phyloP scores from a whole-genome alignment of 164 flowering plant genomes.

The Tetrastigma voinierianum region DNA sequence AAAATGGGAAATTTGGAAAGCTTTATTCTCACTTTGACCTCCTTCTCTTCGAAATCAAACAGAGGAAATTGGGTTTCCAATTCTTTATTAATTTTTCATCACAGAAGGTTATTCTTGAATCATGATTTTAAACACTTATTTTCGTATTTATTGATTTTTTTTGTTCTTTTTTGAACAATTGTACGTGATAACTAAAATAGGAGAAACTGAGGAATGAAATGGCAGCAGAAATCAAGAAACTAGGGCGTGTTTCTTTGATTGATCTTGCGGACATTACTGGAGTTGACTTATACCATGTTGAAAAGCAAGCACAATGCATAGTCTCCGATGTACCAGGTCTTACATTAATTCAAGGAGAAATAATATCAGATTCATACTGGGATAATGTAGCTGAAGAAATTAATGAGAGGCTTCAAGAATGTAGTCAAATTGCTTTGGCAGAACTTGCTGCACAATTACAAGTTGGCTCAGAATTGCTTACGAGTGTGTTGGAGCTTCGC shows the following conservation, averaged over 20 bases:
- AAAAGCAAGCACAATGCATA: slow-evolving; percentile 70
- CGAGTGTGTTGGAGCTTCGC: slow-evolving; percentile 71
- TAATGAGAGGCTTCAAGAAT: slow-evolving; percentile 90
- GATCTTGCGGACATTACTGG: slow-evolving; percentile 81
- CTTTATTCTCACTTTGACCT: not conserved
- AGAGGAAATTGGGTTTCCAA: not conserved
- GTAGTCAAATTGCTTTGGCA: slow-evolving; percentile 89
- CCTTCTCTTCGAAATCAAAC: not conserved
- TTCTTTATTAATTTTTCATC: not conserved
- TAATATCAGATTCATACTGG: slow-evolving; percentile 86
- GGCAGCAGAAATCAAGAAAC: slow-evolving; percentile 50
- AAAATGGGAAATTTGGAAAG: too few species aligned
- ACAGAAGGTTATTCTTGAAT: not conserved
- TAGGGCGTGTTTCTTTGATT: slow-evolving; percentile 81
- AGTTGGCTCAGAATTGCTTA: slow-evolving; percentile 71
- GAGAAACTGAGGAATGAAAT: slow-evolving; percentile 87
- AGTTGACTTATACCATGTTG: slow-evolving; percentile 91
- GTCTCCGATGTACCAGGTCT: slow-evolving; percentile 55
- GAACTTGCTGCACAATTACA: slow-evolving; percentile 85
- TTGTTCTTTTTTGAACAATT: not conserved
- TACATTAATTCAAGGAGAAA: slow-evolving; percentile 87
- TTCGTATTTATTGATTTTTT: not conserved
- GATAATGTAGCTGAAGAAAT: slow-evolving; percentile 83
- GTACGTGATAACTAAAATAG: slow-evolving; percentile 27
- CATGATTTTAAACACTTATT: not conserved